Percentiles rank a stretch among this genome's conserved stretches.
Evolutionary conservation across 2,329 filamentous ascomycete species (phyloP).

Genomic region (Penicillium corylophilum): DNA sequence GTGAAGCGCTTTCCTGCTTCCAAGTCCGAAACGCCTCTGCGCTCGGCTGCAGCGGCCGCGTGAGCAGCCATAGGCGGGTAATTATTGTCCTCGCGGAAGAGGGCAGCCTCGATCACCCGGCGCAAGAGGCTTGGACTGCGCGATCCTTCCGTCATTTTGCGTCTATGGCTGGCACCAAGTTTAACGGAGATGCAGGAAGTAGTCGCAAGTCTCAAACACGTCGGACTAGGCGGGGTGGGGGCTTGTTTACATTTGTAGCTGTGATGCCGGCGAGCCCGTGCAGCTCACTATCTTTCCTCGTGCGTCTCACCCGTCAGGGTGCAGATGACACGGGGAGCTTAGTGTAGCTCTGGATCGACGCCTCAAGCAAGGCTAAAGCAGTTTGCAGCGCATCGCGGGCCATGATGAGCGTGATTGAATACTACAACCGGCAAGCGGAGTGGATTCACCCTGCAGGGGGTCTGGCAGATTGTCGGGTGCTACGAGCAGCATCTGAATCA

Average conservation of each 20-base stretch:
- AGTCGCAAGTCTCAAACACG: not conserved
- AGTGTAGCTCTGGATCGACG: conserved; percentile 2
- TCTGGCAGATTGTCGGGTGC: conserved; percentile 5
- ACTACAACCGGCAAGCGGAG: conserved; percentile 8
- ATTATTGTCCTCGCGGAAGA: conserved; percentile 29
- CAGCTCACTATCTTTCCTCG: conserved; percentile 1
- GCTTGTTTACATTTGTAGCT: conserved; percentile 14
- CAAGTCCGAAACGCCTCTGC: conserved; percentile 3
- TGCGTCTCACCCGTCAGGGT: not conserved
- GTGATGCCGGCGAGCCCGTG: conserved; percentile 1
- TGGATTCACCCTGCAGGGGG: conserved; percentile 15
- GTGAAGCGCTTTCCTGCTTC: conserved; percentile 19
- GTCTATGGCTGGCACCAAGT: not conserved
- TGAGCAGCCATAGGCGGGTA: conserved; percentile 22
- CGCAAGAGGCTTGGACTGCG: conserved; percentile 15
- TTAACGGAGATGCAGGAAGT: not conserved
- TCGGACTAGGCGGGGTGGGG: not conserved
- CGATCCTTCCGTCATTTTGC: conserved; percentile 14
- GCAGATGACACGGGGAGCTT: conserved; percentile 10
- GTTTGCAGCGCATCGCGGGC: conserved; percentile 5
- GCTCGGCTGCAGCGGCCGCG: conserved; percentile 7
- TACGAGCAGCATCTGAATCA: conserved; percentile 5
- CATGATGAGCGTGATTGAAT: conserved; percentile 13
- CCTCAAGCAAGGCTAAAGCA: conserved; percentile 4
- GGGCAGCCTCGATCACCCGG: conserved; percentile 24